These are phyloP conservation scores for Pulveroboletus sp. DNA, from an alignment of 768 basidiomycete genomes.

Conservation along the genomic window DNA sequence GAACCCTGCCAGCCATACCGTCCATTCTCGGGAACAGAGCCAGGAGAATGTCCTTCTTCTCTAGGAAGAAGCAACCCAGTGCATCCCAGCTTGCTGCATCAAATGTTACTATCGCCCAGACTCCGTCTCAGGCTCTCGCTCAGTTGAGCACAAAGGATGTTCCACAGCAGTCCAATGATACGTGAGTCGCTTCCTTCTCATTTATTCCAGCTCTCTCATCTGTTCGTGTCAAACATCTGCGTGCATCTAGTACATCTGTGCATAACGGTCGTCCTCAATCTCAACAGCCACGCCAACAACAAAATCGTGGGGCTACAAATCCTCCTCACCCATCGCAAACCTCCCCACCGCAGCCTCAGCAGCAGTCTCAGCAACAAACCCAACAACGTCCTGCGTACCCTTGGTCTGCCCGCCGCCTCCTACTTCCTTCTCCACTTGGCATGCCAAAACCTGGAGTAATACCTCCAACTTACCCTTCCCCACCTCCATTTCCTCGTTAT, in stretches of 20 bases:
- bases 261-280: conserved; percentile 26
- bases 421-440: conserved; percentile 61
- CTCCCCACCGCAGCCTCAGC: conserved; percentile 31
- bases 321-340: conserved; percentile 28
- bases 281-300: conserved; percentile 34
- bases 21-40: conserved; percentile 56
- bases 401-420: conserved; percentile 75
- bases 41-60: conserved; percentile 92
- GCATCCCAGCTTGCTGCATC: conserved; percentile 39
- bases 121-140: conserved; percentile 64
- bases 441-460: conserved; percentile 60
- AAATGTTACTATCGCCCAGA: conserved; percentile 54
- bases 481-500: conserved; percentile 93
- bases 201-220: conserved; percentile 1
- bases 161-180: conserved; percentile 29
- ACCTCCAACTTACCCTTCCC: conserved; percentile 65
- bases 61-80: conserved; percentile 73
- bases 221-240: neutral
- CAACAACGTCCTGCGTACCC: conserved; percentile 65
- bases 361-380: conserved; percentile 29
- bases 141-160: conserved; percentile 41
- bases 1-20: conserved; percentile 53
- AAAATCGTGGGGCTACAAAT: conserved; percentile 34
- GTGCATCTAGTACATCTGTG: conserved; percentile 7
- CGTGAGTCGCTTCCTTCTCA: conserved; percentile 29